Conservation (phyloP, 352 stramenopile species). For the Phytophthora pluvialis region DNA sequence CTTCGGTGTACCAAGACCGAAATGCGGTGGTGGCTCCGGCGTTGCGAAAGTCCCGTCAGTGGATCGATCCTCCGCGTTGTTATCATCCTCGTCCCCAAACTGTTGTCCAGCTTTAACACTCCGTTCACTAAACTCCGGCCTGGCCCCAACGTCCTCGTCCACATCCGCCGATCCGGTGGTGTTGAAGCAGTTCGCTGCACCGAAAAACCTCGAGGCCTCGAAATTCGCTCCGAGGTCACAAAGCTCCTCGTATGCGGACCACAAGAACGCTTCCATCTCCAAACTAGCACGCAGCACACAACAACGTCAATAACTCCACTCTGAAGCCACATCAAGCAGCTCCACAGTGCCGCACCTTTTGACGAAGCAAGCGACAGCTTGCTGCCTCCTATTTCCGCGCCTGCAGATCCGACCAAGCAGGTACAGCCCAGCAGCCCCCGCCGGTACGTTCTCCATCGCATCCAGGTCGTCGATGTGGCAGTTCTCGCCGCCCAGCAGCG, state of each 20-base stretch:
- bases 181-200: constrained; percentile 51
- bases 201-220: constrained; percentile 73
- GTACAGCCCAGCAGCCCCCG: constrained; percentile 92
- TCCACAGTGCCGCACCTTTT: constrained; percentile 56
- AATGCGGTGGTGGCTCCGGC: constrained; percentile 32
- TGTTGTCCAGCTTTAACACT: background rate
- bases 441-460: constrained; percentile 46
- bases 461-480: constrained; percentile 29
- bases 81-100: constrained; percentile 24
- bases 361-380: constrained; percentile 92
- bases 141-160: constrained; percentile 6
- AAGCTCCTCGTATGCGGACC: constrained; percentile 93
- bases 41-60: constrained; percentile 38
- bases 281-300: constrained; percentile 58
- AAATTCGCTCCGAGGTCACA: constrained; percentile 91
- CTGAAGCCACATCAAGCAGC: background rate
- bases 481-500: constrained; percentile 69
- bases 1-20: constrained; percentile 36
- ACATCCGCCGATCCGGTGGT: constrained; percentile 18
- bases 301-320: background rate
- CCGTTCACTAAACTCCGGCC: constrained; percentile 17
- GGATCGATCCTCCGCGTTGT: constrained; percentile 38
- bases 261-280: constrained; percentile 92
- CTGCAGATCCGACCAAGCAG: constrained; percentile 93
- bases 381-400: constrained; percentile 86